Percentiles rank a stretch among this genome's conserved stretches.
Evolutionary conservation across 495 filamentous ascomycete species (phyloP).

Genomic region (Cercophora sp.): DNA sequence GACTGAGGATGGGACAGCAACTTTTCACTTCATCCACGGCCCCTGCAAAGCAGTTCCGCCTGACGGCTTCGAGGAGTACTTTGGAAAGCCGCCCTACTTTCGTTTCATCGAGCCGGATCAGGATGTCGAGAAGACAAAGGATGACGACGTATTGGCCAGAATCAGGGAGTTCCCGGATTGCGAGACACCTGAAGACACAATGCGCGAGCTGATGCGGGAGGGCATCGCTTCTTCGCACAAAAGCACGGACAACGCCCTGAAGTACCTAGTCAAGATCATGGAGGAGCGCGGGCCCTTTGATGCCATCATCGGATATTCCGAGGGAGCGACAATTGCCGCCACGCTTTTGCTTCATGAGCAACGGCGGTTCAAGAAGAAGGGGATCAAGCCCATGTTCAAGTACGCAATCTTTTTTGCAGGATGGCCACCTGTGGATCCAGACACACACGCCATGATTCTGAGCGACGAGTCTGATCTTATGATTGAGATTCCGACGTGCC

Average conservation of each 20-base stretch:
- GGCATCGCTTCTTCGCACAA: constrained; percentile 40
- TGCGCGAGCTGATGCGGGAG: constrained; percentile 49
- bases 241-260: constrained; percentile 39
- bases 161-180: constrained; percentile 49
- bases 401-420: constrained; percentile 55
- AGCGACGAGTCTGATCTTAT: constrained; percentile 50
- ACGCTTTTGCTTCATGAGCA: constrained; percentile 53
- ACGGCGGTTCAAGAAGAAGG: constrained; percentile 39
- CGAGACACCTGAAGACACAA: constrained; percentile 45
- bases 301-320: constrained; percentile 57
- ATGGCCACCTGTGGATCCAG: constrained; percentile 52
- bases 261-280: constrained; percentile 45
- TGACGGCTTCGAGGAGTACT: constrained; percentile 49
- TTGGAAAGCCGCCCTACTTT: constrained; percentile 47
- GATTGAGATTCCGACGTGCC: constrained; percentile 54
- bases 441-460: constrained; percentile 42
- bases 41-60: constrained; percentile 45
- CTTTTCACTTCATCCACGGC: constrained; percentile 46
- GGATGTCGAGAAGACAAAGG: constrained; percentile 33
- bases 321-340: constrained; percentile 57
- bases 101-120: constrained; percentile 49
- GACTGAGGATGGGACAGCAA: constrained; percentile 38
- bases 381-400: constrained; percentile 49
- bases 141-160: constrained; percentile 44
- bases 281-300: constrained; percentile 49